phyloP scores from a whole-genome alignment of 1,139 yeast genomes.

The Debaryomyces psychrophilus region DNA sequence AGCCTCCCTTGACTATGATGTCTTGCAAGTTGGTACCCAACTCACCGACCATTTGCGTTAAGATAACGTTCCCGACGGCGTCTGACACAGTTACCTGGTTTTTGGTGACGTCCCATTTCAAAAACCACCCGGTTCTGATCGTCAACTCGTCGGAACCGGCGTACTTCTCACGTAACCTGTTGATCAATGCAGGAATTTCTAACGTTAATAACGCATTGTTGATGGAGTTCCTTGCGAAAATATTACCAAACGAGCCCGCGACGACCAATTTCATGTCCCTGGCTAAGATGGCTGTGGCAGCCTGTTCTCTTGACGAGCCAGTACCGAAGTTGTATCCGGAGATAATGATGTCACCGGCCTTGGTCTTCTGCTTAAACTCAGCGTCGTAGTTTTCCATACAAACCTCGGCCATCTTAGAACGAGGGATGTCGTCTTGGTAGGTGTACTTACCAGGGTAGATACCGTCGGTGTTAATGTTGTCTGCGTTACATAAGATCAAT shows the following conservation, averaged over 20 bases:
- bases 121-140: constrained; percentile 90
- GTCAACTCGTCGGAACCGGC: constrained; percentile 67
- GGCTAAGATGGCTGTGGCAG: constrained; percentile 95
- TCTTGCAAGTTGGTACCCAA: constrained; percentile 94
- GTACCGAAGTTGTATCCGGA: constrained; percentile 97
- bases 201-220: constrained; percentile 92
- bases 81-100: constrained; percentile 81
- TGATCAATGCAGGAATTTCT: constrained; percentile 86
- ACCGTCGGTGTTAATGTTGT: constrained; percentile 97
- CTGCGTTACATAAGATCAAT: constrained; percentile 92
- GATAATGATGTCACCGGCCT: constrained; percentile 85
- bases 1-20: constrained; percentile 94
- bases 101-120: constrained; percentile 89
- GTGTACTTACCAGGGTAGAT: constrained; percentile 99
- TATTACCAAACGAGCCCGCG: constrained; percentile 97
- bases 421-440: constrained; percentile 93
- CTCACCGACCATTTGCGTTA: constrained; percentile 91
- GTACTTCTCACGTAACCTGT: constrained; percentile 72
- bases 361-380: constrained; percentile 78
- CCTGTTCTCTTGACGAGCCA: constrained; percentile 99
- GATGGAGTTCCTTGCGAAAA: constrained; percentile 91
- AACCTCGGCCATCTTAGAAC: constrained; percentile 96
- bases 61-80: constrained; percentile 61
- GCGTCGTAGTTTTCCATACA: constrained; percentile 98
- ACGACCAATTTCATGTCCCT: constrained; percentile 91